These are phyloP conservation scores for Petasospora rhodanensis DNA, from an alignment of 1,139 yeast species.

Conservation along the genomic window DNA sequence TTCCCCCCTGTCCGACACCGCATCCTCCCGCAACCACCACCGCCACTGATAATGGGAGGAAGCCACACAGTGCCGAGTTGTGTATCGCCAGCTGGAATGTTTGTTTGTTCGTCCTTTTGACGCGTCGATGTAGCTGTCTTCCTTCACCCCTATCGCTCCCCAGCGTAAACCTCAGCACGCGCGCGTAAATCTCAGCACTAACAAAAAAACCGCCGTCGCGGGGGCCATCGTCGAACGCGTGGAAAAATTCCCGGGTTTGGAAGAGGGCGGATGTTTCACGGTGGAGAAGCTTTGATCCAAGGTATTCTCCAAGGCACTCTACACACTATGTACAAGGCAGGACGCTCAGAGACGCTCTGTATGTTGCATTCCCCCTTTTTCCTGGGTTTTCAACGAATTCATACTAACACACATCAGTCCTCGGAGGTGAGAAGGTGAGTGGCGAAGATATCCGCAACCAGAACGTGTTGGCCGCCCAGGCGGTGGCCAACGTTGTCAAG, in stretches of 20 bases:
- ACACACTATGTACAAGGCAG: constrained; percentile 57
- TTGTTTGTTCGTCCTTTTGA: no score
- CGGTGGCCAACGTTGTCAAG: constrained; percentile 96
- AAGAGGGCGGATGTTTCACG: no score
- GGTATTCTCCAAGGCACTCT: no score
- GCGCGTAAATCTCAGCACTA: constrained; percentile 6
- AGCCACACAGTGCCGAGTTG: no score
- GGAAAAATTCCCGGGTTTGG: no score
- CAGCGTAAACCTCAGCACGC: constrained; percentile 6
- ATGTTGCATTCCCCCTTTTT: constrained; percentile 22
- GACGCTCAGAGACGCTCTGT: constrained; percentile 85
- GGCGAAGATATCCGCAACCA: constrained; percentile 97
- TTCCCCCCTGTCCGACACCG: no score
- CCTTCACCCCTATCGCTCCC: background rate
- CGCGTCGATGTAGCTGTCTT: no score
- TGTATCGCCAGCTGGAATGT: no score
- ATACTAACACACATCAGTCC: constrained; percentile 36
- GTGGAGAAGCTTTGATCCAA: no score
- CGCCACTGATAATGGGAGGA: no score
- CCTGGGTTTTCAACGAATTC: background rate
- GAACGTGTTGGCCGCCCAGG: constrained; percentile 91
- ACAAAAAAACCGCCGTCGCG: constrained; percentile 1
- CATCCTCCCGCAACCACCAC: no score
- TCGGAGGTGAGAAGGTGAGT: constrained; percentile 93
- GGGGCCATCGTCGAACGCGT: no score